Percentiles rank a stretch among this genome's conserved stretches.
Conservation (phyloP, 2,329 filamentous ascomycete genomes). For the Phialemoniopsis sp. region DNA sequence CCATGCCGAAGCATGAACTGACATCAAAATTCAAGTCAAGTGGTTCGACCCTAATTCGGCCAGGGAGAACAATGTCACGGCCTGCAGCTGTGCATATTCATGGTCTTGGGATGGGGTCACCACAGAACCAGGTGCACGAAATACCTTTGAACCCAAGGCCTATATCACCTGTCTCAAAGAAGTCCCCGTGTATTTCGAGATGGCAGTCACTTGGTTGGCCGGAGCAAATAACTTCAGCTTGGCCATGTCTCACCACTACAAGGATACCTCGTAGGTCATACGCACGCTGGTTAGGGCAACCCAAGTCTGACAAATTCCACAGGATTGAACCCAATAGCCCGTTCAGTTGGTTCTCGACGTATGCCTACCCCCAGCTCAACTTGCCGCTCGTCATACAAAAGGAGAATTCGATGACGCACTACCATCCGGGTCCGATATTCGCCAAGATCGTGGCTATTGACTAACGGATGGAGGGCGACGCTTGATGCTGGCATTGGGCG, state of each 20-base stretch:
- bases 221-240: slow-evolving; percentile 15
- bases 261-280: slow-evolving; percentile 16
- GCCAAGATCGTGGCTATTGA: slow-evolving; percentile 9
- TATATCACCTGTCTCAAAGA: slow-evolving; percentile 5
- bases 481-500: too few species aligned
- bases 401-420: slow-evolving; percentile 4
- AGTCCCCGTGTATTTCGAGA: slow-evolving; percentile 12
- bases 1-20: background rate
- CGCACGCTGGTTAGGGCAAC: too few species aligned
- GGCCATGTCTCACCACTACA: slow-evolving; percentile 17
- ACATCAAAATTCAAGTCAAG: slow-evolving; percentile 10
- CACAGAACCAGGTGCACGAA: slow-evolving; percentile 5
- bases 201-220: slow-evolving; percentile 13
- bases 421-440: background rate
- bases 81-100: slow-evolving; percentile 12
- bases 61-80: slow-evolving; percentile 16
- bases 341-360: slow-evolving; percentile 1
- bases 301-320: too few species aligned
- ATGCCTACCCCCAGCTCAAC: slow-evolving; percentile 5
- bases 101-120: slow-evolving; percentile 18
- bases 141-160: slow-evolving; percentile 5
- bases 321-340: too few species aligned
- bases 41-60: slow-evolving; percentile 23
- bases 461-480: background rate
- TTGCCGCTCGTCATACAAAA: slow-evolving; percentile 1